Base-by-base conservation (phyloP, 2,329 filamentous ascomycete genomes). In the Colletotrichum orbiculare region DNA sequence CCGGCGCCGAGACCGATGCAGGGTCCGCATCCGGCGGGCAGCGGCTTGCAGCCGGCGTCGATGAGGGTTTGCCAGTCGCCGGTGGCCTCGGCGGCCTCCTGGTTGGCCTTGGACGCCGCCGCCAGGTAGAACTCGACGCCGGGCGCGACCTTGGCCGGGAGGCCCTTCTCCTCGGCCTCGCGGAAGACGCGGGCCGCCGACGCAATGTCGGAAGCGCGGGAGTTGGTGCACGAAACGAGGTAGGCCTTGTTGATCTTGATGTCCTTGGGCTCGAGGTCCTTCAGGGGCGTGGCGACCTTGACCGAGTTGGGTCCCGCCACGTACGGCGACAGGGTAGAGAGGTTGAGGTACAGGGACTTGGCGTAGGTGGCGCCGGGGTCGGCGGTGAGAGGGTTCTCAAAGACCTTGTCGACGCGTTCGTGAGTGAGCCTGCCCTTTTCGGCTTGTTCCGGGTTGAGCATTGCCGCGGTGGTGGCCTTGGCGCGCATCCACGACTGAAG, bases 241-340 rank as follows among this genome's bases (percentile, higher is more conserved):
- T 97, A 97, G 0, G 92, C 94, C 74, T 91, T 93, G 81, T 97
- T 80, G 25, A 98, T 78, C 53, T 87, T 85, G 75, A 98, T 97
- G 68, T 91, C 80, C 73, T 95, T 83, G 0, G 85, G 74, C 71
- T 91, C 90, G 1, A 98, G 86, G 38, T 95, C 88, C 6, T 82
- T 79, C 1, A 98, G 77, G 0, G 95, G 93, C 0, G 90, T 97
- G 0, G 91, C 89, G 0, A 97, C 81, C 77, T 97, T 97, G 73
- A 97, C 93, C 0, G 91, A 94, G 79, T 97, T 97, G 1, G 95
- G 95, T 0, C 95, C 94, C 0, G 94, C 85, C 9, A 97, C 89
- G 61, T 91, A 94, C 0, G 94, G 94, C 0, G 92, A 91, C 0
- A 97, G 85, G 0, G 93, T 94, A 0, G 91, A 92, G 1, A 97